Evolutionary conservation across 495 filamentous ascomycete species (phyloP).

Genomic region (Aspergillus diversus): DNA sequence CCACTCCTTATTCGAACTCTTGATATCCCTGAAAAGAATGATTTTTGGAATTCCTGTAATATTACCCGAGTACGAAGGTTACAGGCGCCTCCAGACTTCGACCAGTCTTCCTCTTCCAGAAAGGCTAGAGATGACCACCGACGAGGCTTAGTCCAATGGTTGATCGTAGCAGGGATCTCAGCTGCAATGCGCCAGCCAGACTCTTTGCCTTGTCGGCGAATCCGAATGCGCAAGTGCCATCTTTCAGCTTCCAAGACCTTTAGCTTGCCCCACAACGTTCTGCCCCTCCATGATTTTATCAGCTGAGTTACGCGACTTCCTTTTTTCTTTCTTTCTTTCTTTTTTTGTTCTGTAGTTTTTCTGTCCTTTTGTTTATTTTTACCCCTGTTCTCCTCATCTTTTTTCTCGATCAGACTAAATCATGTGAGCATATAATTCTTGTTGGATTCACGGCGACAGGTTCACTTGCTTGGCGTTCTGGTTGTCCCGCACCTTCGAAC

Average conservation of each 20-base stretch:
- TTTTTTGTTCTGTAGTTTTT: not conserved
- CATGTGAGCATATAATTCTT: constrained; percentile 10
- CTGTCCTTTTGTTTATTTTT: not conserved
- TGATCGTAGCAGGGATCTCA: constrained; percentile 39
- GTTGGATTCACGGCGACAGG: not conserved
- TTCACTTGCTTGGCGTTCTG: constrained; percentile 9
- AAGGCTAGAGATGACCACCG: constrained; percentile 32
- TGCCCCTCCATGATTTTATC: constrained; percentile 24
- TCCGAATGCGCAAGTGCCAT: constrained; percentile 28
- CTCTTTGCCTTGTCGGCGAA: constrained; percentile 36
- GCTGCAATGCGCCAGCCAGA: constrained; percentile 33
- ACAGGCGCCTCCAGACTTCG: constrained; percentile 19
- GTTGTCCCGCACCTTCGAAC: not conserved
- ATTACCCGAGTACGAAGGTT: constrained; percentile 23
- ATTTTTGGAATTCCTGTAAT: constrained; percentile 7
- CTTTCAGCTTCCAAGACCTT: constrained; percentile 28
- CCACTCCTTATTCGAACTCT: constrained; percentile 9
- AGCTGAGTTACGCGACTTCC: constrained; percentile 22
- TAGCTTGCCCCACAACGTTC: constrained; percentile 30
- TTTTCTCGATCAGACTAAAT: constrained; percentile 3
- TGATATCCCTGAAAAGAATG: constrained; percentile 1
- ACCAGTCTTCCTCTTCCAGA: constrained; percentile 28
- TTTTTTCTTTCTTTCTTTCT: constrained; percentile 6
- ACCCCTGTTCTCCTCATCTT: not conserved
- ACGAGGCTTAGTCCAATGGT: constrained; percentile 40